A percentile compares a stretch with the other conserved stretches of the same genome.
These are phyloP conservation scores for Diospyros kaki DNA, from an alignment of 148 eudicot genomes.

Conservation along the genomic window DNA sequence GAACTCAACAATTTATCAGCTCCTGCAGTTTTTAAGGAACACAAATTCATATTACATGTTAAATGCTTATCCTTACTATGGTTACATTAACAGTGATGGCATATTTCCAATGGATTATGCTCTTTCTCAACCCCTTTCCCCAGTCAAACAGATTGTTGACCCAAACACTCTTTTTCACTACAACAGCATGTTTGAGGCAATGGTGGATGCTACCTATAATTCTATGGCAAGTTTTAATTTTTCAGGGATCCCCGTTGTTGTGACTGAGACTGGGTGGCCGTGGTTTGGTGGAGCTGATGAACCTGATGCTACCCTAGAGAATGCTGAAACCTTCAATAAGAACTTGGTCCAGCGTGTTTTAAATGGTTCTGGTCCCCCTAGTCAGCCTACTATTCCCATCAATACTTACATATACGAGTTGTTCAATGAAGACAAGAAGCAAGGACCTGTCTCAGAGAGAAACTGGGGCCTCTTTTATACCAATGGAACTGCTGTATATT, in stretches of 20 bases:
- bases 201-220: constrained; percentile 83
- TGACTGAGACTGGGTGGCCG: constrained; percentile 92
- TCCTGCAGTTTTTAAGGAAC: constrained; percentile 68
- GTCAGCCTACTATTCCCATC: constrained; percentile 63
- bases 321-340: constrained; percentile 84
- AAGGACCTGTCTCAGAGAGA: constrained; percentile 69
- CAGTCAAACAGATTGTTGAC: constrained; percentile 82
- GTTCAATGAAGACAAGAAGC: constrained; percentile 67
- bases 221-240: constrained; percentile 76
- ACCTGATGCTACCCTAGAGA: constrained; percentile 68
- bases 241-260: constrained; percentile 74
- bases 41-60: constrained; percentile 68
- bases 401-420: constrained; percentile 85
- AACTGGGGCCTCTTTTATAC: constrained; percentile 86
- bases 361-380: constrained; percentile 78
- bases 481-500: constrained; percentile 57
- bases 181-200: constrained; percentile 82
- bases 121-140: constrained; percentile 61
- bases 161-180: constrained; percentile 78
- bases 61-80: constrained; percentile 75
- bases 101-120: constrained; percentile 88
- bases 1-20: constrained; percentile 52
- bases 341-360: constrained; percentile 66
- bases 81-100: constrained; percentile 75
- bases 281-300: constrained; percentile 73